phyloP scores from a whole-genome alignment of 495 filamentous ascomycete genomes.

The Xanthoparmelia taractica region DNA sequence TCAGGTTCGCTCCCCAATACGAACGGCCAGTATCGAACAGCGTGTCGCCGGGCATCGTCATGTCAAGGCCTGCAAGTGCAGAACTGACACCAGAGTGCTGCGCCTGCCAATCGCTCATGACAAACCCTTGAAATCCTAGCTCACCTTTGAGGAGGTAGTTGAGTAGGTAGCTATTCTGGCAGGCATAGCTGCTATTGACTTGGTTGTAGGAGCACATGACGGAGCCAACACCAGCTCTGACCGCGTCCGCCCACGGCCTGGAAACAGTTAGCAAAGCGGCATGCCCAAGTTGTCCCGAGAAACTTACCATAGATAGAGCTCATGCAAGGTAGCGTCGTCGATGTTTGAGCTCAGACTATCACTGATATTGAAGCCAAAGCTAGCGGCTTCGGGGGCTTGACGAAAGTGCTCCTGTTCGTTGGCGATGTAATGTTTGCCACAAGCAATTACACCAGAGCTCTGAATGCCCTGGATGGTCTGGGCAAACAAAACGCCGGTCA shows the following conservation, averaged over 20 bases:
- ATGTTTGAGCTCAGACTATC: conserved; percentile 71
- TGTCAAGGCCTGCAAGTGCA: conserved; percentile 81
- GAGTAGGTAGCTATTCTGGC: conserved; percentile 61
- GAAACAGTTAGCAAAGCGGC: conserved; percentile 6
- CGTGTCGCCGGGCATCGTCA: conserved; percentile 91
- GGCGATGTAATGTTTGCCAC: conserved; percentile 72
- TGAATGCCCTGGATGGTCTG: conserved; percentile 77
- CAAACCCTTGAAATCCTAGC: conserved; percentile 88
- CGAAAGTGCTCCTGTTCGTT: conserved; percentile 82
- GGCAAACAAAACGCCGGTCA: conserved; percentile 65
- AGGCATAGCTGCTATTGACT: conserved; percentile 64
- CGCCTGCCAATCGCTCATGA: conserved; percentile 85
- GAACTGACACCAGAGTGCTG: conserved; percentile 75
- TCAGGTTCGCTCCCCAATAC: conserved; percentile 84
- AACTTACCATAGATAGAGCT: conserved; percentile 74
- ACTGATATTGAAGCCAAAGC: conserved; percentile 55
- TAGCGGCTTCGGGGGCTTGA: conserved; percentile 54
- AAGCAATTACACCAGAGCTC: conserved; percentile 71
- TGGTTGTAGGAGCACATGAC: conserved; percentile 96
- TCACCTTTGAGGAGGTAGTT: conserved; percentile 87
- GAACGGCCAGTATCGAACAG: conserved; percentile 61
- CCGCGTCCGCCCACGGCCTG: conserved; percentile 65
- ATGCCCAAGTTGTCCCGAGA: conserved; percentile 25
- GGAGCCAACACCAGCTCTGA: conserved; percentile 68
- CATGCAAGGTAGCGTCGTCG: conserved; percentile 91